These are phyloP conservation scores for Dothistroma pini DNA, from an alignment of 2,329 filamentous ascomycete genomes.

Conservation along the genomic window DNA sequence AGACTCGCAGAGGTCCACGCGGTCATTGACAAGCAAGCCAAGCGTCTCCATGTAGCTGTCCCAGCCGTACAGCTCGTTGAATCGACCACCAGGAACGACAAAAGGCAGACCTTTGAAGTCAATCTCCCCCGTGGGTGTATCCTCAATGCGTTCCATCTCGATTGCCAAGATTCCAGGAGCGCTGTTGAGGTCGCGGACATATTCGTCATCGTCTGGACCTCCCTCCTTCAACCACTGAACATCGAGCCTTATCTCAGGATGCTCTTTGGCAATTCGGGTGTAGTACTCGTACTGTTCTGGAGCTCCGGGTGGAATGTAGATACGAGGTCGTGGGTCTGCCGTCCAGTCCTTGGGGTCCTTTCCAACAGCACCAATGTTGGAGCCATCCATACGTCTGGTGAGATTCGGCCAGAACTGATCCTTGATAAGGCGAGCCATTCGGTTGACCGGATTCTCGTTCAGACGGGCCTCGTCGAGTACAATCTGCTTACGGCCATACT, in stretches of 20 bases:
- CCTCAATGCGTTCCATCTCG: slow-evolving; percentile 67
- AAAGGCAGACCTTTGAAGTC: slow-evolving; percentile 81
- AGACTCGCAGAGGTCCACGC: slow-evolving; percentile 80
- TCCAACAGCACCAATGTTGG: slow-evolving; percentile 80
- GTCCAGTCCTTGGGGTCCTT: slow-evolving; percentile 96
- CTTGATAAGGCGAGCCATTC: slow-evolving; percentile 79
- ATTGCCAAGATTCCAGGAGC: slow-evolving; percentile 87
- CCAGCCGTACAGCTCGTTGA: slow-evolving; percentile 99
- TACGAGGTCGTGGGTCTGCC: slow-evolving; percentile 77
- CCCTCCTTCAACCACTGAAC: slow-evolving; percentile 71
- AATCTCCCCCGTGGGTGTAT: slow-evolving; percentile 65
- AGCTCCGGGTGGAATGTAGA: slow-evolving; percentile 81
- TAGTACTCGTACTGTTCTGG: slow-evolving; percentile 92
- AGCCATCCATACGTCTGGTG: slow-evolving; percentile 84
- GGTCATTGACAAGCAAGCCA: slow-evolving; percentile 79
- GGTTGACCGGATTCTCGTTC: slow-evolving; percentile 91
- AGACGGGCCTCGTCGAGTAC: slow-evolving; percentile 86
- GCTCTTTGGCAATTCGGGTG: slow-evolving; percentile 68
- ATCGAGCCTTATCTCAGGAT: slow-evolving; percentile 81
- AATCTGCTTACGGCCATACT: slow-evolving; percentile 84
- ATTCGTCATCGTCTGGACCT: slow-evolving; percentile 64
- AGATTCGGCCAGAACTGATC: slow-evolving; percentile 91
- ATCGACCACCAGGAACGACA: slow-evolving; percentile 93
- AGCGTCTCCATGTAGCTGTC: slow-evolving; percentile 98
- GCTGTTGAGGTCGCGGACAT: slow-evolving; percentile 77